Percentiles rank a stretch among this genome's conserved stretches.
These are phyloP conservation scores for Sutorius eximius DNA, from an alignment of 1,284 basidiomycete species.

Conservation along the genomic window DNA sequence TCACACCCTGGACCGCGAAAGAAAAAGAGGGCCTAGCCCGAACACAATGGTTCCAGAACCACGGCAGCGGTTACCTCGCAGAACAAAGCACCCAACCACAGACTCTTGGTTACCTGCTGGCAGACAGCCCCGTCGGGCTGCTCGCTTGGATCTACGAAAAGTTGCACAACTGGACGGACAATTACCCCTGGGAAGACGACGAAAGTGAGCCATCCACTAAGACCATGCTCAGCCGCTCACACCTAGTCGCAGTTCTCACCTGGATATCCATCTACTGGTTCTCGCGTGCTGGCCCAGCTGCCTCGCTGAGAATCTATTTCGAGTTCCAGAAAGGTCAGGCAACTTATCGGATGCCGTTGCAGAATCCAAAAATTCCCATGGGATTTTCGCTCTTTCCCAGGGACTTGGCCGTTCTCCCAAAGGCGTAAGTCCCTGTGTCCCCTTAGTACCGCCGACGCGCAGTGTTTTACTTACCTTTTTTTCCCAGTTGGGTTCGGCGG, in stretches of 20 bases:
- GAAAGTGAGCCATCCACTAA: conserved; percentile 37
- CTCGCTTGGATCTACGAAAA: conserved; percentile 66
- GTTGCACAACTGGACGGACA: conserved; percentile 50
- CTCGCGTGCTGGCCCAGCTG: conserved; percentile 53
- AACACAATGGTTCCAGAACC: conserved; percentile 29
- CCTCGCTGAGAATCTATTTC: conserved; percentile 56
- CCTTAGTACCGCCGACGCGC: neutral
- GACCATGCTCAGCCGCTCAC: neutral
- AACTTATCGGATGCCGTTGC: accelerated
- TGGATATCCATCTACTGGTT: conserved; percentile 64
- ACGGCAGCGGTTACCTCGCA: conserved; percentile 42
- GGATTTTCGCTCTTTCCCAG: conserved; percentile 52
- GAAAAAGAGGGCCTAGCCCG: conserved; percentile 43
- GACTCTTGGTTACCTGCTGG: conserved; percentile 55
- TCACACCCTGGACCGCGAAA: conserved; percentile 33
- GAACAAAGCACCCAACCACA: conserved; percentile 55
- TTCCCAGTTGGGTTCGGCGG: conserved; percentile 24
- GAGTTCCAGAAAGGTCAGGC: conserved; percentile 30
- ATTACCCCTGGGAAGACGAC: conserved; percentile 51
- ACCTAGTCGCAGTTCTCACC: conserved; percentile 43
- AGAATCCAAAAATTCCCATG: conserved; percentile 39
- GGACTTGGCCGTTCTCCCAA: conserved; percentile 41
- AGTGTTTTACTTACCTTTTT: neutral
- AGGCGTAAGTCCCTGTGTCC: conserved; percentile 32
- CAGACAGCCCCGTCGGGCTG: conserved; percentile 58